phyloP scores from a whole-genome alignment of 2,329 filamentous ascomycete species.

The Chaetomium sp. region DNA sequence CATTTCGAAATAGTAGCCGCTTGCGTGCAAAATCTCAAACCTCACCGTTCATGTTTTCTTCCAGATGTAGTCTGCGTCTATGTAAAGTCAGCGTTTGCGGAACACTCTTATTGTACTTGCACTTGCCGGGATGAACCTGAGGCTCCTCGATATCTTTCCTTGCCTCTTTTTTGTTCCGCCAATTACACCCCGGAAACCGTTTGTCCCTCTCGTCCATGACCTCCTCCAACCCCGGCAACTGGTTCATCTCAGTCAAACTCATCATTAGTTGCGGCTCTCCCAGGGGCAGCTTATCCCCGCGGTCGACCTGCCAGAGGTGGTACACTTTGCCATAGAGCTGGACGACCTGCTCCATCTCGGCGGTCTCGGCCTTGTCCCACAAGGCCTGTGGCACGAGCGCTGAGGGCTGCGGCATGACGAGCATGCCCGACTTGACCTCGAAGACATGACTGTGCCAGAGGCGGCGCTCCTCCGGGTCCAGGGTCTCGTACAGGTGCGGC shows the following conservation, averaged over 20 bases:
- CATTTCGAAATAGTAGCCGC: too few species aligned
- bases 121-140: constrained; percentile 46
- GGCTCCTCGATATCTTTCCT: constrained; percentile 48
- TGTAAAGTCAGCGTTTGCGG: not conserved
- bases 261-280: constrained; percentile 59
- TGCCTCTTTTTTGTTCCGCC: constrained; percentile 47
- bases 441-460: constrained; percentile 79
- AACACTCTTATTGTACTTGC: not conserved
- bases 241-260: constrained; percentile 52
- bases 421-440: constrained; percentile 77
- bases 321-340: constrained; percentile 80
- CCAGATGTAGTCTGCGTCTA: constrained; percentile 34
- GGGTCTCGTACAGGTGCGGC: constrained; percentile 64
- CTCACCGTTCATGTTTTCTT: constrained; percentile 24
- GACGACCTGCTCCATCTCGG: constrained; percentile 77
- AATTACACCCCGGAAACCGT: constrained; percentile 49
- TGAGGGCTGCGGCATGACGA: constrained; percentile 70
- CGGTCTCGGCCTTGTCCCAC: constrained; percentile 77
- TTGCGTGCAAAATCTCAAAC: not conserved
- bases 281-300: constrained; percentile 61
- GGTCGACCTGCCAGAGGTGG: constrained; percentile 84
- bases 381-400: constrained; percentile 55
- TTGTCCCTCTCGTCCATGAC: constrained; percentile 49
- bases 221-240: constrained; percentile 50
- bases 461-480: constrained; percentile 67